Conservation (phyloP, 345 rosid genomes). For the Eucalyptus pumila region DNA sequence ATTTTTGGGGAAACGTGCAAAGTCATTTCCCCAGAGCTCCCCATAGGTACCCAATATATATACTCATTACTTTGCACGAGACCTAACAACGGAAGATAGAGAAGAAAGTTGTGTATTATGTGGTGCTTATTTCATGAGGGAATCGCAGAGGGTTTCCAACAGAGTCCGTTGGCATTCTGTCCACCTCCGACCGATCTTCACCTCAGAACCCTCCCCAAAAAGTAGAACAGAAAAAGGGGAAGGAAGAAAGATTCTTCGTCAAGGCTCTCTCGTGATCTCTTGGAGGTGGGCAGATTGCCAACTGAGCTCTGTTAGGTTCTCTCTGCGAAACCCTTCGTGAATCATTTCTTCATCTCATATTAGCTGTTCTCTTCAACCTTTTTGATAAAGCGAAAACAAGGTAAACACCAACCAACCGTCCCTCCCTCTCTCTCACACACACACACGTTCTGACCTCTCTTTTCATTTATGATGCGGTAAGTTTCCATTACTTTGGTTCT, state of each 20-base stretch:
- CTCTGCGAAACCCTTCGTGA: constrained; percentile 57
- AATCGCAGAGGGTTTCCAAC: constrained; percentile 80
- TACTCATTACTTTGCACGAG: neutral
- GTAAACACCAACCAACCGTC: neutral
- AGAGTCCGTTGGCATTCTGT: constrained; percentile 99
- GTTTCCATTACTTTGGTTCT: neutral
- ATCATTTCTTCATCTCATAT: neutral
- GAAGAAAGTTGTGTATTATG: neutral
- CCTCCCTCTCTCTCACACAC: neutral
- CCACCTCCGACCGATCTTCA: constrained; percentile 55
- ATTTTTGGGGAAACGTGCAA: neutral
- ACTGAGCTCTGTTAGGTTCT: constrained; percentile 65
- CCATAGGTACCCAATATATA: neutral
- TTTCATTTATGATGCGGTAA: neutral
- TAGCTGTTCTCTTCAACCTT: neutral
- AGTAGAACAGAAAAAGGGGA: neutral
- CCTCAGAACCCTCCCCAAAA: neutral
- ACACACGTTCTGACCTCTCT: no score
- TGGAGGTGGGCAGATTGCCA: constrained; percentile 97
- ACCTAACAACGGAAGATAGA: neutral
- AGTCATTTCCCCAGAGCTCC: neutral
- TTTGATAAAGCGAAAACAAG: neutral
- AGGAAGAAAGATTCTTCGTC: neutral
- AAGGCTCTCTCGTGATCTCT: neutral
- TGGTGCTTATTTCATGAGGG: constrained; percentile 15